Conservation (phyloP, 176 grass and related monocot genomes). For the Olyra latifolia region DNA sequence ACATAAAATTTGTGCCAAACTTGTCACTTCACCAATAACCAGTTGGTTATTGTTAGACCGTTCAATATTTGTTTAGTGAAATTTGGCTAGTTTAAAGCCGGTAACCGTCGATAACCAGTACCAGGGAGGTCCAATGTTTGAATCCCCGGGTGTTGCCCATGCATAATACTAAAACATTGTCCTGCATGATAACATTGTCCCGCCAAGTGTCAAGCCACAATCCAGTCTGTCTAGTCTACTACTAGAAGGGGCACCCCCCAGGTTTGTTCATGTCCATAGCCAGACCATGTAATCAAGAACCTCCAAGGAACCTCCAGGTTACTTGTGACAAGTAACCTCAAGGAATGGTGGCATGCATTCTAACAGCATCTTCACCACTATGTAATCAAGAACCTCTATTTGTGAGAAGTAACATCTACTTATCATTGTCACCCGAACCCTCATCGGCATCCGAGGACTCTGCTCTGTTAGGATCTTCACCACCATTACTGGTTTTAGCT, state of each 20-base stretch:
- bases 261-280: conserved; percentile 10
- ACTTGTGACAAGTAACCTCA: background rate
- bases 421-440: conserved; percentile 47
- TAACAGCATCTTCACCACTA: background rate
- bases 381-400: background rate
- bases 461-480: conserved; percentile 36
- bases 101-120: too few relatives aligned
- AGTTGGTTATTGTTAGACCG: too few relatives aligned
- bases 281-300: conserved; percentile 12
- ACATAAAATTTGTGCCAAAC: background rate
- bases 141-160: too few relatives aligned
- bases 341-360: background rate
- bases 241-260: background rate
- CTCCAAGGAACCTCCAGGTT: background rate
- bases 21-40: too few relatives aligned
- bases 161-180: too few relatives aligned
- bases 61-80: too few relatives aligned
- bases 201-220: too few relatives aligned
- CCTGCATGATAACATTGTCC: too few relatives aligned
- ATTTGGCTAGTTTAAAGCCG: too few relatives aligned
- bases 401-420: background rate
- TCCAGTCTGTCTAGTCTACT: background rate
- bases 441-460: conserved; percentile 55
- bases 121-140: too few relatives aligned
- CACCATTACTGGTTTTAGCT: conserved; percentile 32